Percentiles rank a stretch among this genome's conserved stretches.
These are phyloP conservation scores for Melastoma malabathricum DNA, from an alignment of 345 rosid species.

Conservation along the genomic window DNA sequence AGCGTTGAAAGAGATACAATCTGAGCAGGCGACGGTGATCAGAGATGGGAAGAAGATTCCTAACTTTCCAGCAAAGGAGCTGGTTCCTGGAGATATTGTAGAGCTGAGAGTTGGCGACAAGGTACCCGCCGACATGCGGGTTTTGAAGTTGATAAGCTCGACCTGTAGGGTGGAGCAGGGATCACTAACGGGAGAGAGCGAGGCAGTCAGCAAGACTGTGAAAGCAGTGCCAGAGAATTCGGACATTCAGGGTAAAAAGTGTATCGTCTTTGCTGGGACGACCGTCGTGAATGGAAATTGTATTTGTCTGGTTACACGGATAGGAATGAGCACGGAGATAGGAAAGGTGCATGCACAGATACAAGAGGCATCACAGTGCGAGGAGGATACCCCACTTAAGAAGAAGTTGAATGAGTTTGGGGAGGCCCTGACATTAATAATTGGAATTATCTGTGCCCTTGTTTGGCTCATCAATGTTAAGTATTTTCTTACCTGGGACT, in stretches of 20 bases:
- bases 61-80: constrained; percentile 36
- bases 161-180: constrained; percentile 54
- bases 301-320: constrained; percentile 43
- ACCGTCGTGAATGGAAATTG: constrained; percentile 60
- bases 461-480: constrained; percentile 68
- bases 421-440: constrained; percentile 56
- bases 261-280: constrained; percentile 58
- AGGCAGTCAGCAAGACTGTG: constrained; percentile 45
- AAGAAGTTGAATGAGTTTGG: constrained; percentile 62
- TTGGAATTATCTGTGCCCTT: constrained; percentile 42
- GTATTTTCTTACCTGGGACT: constrained; percentile 57
- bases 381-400: constrained; percentile 61
- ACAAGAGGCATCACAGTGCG: constrained; percentile 36
- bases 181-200: constrained; percentile 62
- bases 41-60: constrained; percentile 32
- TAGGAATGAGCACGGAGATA: constrained; percentile 55
- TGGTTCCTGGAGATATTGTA: constrained; percentile 54
- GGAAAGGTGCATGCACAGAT: constrained; percentile 60
- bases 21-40: constrained; percentile 45
- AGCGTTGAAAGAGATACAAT: constrained; percentile 57
- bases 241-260: constrained; percentile 53
- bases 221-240: constrained; percentile 24
- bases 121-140: constrained; percentile 65
- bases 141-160: constrained; percentile 43
- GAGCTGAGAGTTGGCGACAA: constrained; percentile 61